Conservation (phyloP, 768 basidiomycete genomes). For the Galerina marginata region DNA sequence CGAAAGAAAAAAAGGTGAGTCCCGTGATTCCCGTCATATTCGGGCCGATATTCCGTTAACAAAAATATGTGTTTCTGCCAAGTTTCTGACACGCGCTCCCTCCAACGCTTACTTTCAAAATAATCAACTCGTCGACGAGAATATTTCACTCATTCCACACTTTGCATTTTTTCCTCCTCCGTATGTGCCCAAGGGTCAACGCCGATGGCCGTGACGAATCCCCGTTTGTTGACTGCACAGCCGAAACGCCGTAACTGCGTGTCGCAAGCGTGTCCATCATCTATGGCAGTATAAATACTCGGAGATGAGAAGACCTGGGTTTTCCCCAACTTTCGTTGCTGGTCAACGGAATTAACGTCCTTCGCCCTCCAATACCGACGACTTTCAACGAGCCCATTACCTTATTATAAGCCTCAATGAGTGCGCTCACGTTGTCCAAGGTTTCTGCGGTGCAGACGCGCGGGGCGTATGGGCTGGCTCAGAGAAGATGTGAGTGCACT, state of each 20-base stretch:
- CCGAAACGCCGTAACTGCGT: conserved; percentile 1
- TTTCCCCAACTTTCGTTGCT: conserved; percentile 22
- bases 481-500: conserved; percentile 32
- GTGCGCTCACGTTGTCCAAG: conserved; percentile 29
- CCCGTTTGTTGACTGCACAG: not conserved
- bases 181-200: not conserved
- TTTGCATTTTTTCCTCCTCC: too few species aligned
- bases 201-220: not conserved
- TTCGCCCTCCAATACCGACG: not conserved
- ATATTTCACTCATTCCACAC: too few species aligned
- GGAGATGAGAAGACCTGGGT: not conserved
- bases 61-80: too few species aligned
- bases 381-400: conserved; percentile 1
- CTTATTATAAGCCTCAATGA: conserved; percentile 18
- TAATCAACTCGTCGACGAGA: too few species aligned
- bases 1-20: too few species aligned
- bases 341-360: conserved; percentile 18
- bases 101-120: too few species aligned
- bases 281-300: conserved; percentile 11
- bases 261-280: not conserved
- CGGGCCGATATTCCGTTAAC: too few species aligned
- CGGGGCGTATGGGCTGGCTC: conserved; percentile 25
- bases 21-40: too few species aligned
- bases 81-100: too few species aligned
- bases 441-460: conserved; percentile 28